Conservation (phyloP, 352 stramenopile species). For the Peronospora farinosa region DNA sequence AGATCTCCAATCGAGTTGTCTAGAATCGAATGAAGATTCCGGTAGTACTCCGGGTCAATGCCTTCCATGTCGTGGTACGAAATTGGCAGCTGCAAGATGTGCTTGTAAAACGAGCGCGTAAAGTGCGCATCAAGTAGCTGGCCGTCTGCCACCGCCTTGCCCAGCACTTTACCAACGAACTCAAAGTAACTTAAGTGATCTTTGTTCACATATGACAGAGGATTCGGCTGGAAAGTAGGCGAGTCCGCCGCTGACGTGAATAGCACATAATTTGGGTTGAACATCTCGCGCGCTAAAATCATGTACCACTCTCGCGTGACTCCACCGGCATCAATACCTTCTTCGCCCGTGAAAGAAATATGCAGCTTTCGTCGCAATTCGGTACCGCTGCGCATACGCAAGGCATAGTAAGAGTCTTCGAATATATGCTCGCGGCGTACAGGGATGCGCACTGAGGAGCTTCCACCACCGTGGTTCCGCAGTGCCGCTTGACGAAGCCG, state of each 20-base stretch:
- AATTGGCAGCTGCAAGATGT: constrained; percentile 97
- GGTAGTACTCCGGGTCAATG: constrained; percentile 95
- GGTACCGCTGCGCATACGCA: constrained; percentile 93
- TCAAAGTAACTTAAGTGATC: constrained; percentile 99
- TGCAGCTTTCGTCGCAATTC: constrained; percentile 96
- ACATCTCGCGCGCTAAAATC: constrained; percentile 99
- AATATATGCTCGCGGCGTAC: constrained; percentile 96
- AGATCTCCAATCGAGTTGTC: constrained; percentile 82
- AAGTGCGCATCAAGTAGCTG: constrained; percentile 99
- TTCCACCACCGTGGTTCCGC: constrained; percentile 88
- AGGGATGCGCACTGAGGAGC: constrained; percentile 77
- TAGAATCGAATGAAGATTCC: constrained; percentile 89
- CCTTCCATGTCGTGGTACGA: constrained; percentile 98
- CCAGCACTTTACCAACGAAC: constrained; percentile 96
- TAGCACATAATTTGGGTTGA: constrained; percentile 99
- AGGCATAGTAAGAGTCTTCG: constrained; percentile 98
- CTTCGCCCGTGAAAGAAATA: constrained; percentile 96
- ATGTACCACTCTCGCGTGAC: constrained; percentile 98
- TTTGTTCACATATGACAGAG: constrained; percentile 97
- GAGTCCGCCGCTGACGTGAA: constrained; percentile 98
- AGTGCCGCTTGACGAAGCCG: constrained; percentile 80
- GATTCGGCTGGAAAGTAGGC: constrained; percentile 98
- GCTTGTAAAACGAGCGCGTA: constrained; percentile 97
- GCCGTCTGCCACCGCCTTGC: constrained; percentile 97
- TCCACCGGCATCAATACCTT: constrained; percentile 98